phyloP scores from a whole-genome alignment of 768 basidiomycete species.

The Ramaria sp. region DNA sequence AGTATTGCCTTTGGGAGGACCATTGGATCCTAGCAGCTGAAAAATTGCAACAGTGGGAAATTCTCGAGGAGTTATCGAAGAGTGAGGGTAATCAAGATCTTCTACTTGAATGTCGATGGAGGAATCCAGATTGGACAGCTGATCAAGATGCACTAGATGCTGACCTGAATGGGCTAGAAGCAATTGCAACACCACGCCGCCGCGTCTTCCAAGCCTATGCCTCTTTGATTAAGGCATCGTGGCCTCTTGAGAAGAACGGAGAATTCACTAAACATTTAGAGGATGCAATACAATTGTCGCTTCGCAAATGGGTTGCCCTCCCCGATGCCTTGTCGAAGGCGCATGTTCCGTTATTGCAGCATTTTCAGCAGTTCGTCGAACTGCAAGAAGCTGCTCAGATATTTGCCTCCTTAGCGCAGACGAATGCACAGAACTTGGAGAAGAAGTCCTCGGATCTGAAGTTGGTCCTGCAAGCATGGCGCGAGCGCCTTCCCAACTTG shows the following conservation, averaged over 20 bases:
- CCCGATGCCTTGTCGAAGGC: conserved; percentile 82
- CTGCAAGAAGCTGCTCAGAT: conserved; percentile 93
- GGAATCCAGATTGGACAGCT: conserved; percentile 85
- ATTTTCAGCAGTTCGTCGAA: conserved; percentile 99
- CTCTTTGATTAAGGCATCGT: conserved; percentile 76
- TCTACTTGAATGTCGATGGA: conserved; percentile 91
- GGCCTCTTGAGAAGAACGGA: conserved; percentile 64
- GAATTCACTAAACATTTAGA: conserved; percentile 87
- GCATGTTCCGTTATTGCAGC: conserved; percentile 88
- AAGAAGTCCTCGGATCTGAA: conserved; percentile 93
- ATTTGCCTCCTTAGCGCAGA: conserved; percentile 80
- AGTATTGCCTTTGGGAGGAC: conserved; percentile 98
- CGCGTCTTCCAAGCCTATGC: conserved; percentile 96
- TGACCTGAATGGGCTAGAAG: conserved; percentile 68
- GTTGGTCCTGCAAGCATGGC: conserved; percentile 93
- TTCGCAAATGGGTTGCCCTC: conserved; percentile 91
- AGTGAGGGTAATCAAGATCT: conserved; percentile 87
- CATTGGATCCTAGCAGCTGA: conserved; percentile 96
- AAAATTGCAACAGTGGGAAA: conserved; percentile 98
- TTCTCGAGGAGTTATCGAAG: conserved; percentile 81
- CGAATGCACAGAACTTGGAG: conserved; percentile 82
- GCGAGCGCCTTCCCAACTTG: conserved; percentile 89
- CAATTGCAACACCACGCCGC: conserved; percentile 87
- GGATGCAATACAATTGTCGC: conserved; percentile 91
- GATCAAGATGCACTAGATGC: conserved; percentile 67